Evolutionary conservation across 306 rosid species (phyloP).

Genomic region (Psophocarpus tetragonolobus): DNA sequence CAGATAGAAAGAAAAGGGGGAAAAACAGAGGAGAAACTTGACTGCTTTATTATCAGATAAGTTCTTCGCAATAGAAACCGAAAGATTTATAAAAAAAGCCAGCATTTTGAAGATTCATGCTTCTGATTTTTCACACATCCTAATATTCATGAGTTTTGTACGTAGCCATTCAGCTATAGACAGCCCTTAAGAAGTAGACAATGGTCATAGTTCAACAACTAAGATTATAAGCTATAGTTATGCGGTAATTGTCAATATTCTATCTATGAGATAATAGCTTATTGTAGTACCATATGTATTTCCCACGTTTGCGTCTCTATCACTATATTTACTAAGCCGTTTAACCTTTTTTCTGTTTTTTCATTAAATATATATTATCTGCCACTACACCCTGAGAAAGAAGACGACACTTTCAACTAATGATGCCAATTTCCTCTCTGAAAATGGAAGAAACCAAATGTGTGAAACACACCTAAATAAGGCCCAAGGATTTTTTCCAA

Average conservation of each 20-base stretch:
- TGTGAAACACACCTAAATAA: conserved; percentile 2
- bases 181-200: conserved; percentile 2
- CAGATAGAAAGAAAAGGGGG: not conserved
- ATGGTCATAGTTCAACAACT: not conserved
- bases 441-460: conserved; percentile 18
- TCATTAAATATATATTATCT: not conserved
- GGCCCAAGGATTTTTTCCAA: conserved; percentile 23
- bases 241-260: not conserved
- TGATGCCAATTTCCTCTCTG: too few relatives aligned
- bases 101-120: not conserved
- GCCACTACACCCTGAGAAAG: not conserved
- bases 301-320: not conserved
- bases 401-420: too few relatives aligned
- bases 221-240: not conserved
- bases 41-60: not conserved
- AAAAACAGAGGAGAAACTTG: not conserved
- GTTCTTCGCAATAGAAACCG: conserved; percentile 4
- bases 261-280: not conserved
- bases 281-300: not conserved
- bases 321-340: not conserved
- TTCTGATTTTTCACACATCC: not conserved
- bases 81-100: not conserved
- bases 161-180: not conserved
- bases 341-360: not conserved
- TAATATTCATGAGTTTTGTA: not conserved